These are phyloP conservation scores for Diospyros kaki DNA, from an alignment of 148 eudicot species.

Conservation along the genomic window DNA sequence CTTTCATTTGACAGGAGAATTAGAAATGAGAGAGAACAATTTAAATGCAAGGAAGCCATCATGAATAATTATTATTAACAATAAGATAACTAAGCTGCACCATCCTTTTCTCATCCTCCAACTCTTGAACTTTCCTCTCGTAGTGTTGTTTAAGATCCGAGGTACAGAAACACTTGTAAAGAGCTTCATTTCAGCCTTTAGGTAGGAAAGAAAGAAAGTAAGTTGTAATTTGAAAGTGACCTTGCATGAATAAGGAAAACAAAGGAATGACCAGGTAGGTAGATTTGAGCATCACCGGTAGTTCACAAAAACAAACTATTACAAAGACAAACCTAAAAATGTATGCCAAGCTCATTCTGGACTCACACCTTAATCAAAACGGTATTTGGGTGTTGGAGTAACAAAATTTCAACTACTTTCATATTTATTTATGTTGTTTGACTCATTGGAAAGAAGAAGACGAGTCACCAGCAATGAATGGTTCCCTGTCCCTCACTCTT, in stretches of 20 bases:
- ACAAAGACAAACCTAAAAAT: too few relatives aligned
- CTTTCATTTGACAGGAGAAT: slow-evolving; percentile 32
- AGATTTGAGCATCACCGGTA: too few relatives aligned
- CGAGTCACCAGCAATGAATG: too few relatives aligned
- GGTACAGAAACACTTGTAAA: slow-evolving; percentile 48
- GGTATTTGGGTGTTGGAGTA: too few relatives aligned
- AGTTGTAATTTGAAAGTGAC: background rate
- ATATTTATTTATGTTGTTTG: too few relatives aligned
- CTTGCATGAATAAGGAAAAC: background rate
- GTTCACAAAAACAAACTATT: too few relatives aligned
- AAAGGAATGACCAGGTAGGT: background rate
- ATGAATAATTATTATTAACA: background rate
- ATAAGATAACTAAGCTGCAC: slow-evolving; percentile 52
- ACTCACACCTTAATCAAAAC: too few relatives aligned
- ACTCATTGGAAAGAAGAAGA: too few relatives aligned
- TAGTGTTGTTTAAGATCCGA: slow-evolving; percentile 83
- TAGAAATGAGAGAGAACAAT: slow-evolving; percentile 6
- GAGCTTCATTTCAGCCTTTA: slow-evolving; percentile 95
- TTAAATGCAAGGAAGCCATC: background rate
- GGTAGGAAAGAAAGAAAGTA: slow-evolving; percentile 5
- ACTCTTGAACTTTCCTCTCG: slow-evolving; percentile 83
- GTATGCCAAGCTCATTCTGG: too few relatives aligned
- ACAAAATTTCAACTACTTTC: too few relatives aligned
- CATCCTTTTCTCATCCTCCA: slow-evolving; percentile 79
- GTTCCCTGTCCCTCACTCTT: too few relatives aligned